phyloP scores from a whole-genome alignment of 495 filamentous ascomycete genomes.

The Trichoderma erinaceum region DNA sequence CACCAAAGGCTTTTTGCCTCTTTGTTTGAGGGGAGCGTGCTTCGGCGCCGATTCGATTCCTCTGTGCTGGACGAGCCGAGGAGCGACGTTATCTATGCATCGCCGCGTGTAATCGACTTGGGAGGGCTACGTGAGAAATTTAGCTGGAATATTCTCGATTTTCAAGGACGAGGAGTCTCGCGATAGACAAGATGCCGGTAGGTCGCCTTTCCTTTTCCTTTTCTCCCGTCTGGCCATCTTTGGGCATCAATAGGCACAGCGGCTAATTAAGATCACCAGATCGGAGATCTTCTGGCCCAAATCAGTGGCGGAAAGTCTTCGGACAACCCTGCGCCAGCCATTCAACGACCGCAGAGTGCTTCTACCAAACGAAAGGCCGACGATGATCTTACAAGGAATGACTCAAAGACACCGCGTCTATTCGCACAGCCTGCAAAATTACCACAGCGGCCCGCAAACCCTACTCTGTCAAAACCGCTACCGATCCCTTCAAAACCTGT shows the following conservation, averaged over 20 bases:
- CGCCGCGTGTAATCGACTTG: background rate
- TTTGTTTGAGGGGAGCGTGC: background rate
- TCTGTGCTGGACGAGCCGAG: background rate
- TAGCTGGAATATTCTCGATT: background rate
- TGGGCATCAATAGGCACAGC: background rate
- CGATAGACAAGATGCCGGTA: conserved; percentile 14
- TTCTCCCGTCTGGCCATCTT: conserved; percentile 10
- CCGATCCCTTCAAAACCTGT: background rate
- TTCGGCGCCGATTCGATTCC: conserved; percentile 8
- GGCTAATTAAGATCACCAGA: conserved; percentile 26
- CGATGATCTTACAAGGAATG: conserved; percentile 27
- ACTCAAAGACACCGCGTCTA: background rate
- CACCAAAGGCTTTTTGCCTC: background rate
- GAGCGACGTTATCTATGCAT: conserved; percentile 1
- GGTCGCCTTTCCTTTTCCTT: conserved; percentile 18
- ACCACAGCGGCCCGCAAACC: background rate
- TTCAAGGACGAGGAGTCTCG: background rate
- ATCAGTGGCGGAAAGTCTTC: conserved; percentile 44
- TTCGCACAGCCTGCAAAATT: background rate
- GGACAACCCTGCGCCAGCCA: conserved; percentile 3
- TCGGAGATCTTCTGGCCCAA: conserved; percentile 49
- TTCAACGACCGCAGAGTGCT: conserved; percentile 26
- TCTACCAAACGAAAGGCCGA: conserved; percentile 48
- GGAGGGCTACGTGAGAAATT: conserved; percentile 9
- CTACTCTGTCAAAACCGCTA: background rate